Percentiles rank a stretch among this genome's conserved stretches.
These are phyloP conservation scores for Iodosphaeria phyllophila DNA, from an alignment of 2,329 filamentous ascomycete species.

Conservation along the genomic window DNA sequence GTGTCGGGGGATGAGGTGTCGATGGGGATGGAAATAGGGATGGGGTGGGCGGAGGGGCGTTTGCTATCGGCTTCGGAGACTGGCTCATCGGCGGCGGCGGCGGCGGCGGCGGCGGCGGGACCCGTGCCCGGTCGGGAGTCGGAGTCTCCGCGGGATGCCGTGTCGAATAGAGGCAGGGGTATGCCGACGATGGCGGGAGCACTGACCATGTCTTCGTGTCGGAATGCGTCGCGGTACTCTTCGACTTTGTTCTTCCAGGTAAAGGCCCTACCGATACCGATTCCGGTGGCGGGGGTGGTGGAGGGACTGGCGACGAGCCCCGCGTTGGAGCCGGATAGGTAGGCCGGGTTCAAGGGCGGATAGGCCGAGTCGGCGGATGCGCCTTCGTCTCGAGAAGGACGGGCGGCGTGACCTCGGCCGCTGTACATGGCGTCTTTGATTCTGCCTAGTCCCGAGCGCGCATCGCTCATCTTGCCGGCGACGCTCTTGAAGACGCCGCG, in stretches of 20 bases:
- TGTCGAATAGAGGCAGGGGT: slow-evolving; percentile 3
- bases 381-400: slow-evolving; percentile 38
- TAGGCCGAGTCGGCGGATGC: slow-evolving; percentile 17
- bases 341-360: too few relatives aligned
- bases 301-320: slow-evolving; percentile 15
- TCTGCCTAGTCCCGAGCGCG: slow-evolving; percentile 62
- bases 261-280: slow-evolving; percentile 31
- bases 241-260: slow-evolving; percentile 47
- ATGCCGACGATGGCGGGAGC: too few relatives aligned
- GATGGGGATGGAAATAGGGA: too few relatives aligned
- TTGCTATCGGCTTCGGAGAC: slow-evolving; percentile 7
- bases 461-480: slow-evolving; percentile 60
- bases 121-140: too few relatives aligned
- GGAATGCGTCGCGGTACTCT: slow-evolving; percentile 29
- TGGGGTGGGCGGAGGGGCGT: slow-evolving; percentile 4
- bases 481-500: slow-evolving; percentile 62
- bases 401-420: slow-evolving; percentile 35
- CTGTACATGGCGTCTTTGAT: slow-evolving; percentile 62
- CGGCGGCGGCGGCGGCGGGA: too few relatives aligned
- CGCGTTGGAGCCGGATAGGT: slow-evolving; percentile 17
- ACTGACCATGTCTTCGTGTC: slow-evolving; percentile 14
- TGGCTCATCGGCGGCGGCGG: slow-evolving; percentile 4
- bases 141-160: too few relatives aligned
- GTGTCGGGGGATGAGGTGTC: slow-evolving; percentile 20
- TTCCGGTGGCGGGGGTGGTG: slow-evolving; percentile 15